Evolutionary conservation across 768 basidiomycete genomes (phyloP), one percentile per base, ranked within the genome.

Genomic region (Suillus bovinus): DNA sequence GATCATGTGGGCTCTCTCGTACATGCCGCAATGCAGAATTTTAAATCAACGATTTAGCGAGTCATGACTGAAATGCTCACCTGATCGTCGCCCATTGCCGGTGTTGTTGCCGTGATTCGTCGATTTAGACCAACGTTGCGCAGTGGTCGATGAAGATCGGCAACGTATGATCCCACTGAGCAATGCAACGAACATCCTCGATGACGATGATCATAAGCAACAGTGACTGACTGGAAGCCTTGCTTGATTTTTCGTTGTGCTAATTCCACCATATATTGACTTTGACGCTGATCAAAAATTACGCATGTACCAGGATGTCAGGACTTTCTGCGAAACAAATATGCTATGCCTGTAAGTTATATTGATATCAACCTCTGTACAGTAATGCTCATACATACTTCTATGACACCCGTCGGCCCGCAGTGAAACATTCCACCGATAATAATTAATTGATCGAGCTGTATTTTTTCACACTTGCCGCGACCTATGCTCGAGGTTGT

Each of bases 251-350:
- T 74, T 74, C 6, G 77, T 64, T 52, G 64, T 72, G 17, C 52
- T 47, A 24, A 75, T 53, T 4, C 68, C 66, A 7, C 64, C 16
- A 46, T 74, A 61, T 20, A 75, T 74, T 1, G 71, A 31, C 9
- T 66, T 46, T 63, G 5, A 63, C 50, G 3, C 77, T 74, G 17
- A 75, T 65, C 1, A 71, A 75, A 1, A 78, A 41, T 7, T 76
- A 69, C 34, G 74, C 60, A 34, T 68, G 74, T 22, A 74, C 68
- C 4, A 78, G 66, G 7, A 74, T 41, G 31, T 74, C 70, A 16
- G 69, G 27, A 76, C 69, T 17, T 69, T 70, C 29, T 73, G 67
- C 3, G 70, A 70, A 2, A 70, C 62, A 22, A 66, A 64, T 10
- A 66, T 36, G 27, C 3, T 34, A 2, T 10, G 1, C 39, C 31